Base-by-base conservation (phyloP, 768 basidiomycete species). In the Boletus sp. region DNA sequence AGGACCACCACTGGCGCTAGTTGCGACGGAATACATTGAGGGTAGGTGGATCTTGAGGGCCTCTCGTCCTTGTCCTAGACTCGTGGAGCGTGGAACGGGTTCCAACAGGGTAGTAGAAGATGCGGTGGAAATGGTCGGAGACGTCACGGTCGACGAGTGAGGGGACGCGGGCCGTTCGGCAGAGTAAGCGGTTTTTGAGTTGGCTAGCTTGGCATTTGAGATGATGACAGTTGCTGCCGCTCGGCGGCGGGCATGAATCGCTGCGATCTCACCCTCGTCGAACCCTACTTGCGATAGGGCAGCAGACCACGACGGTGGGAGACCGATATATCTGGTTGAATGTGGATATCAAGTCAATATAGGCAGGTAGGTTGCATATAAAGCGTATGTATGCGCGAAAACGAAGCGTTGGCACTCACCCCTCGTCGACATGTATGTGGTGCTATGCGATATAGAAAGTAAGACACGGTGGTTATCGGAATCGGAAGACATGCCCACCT, bases 401-500 rank as follows among this genome's bases (percentile, higher is more conserved):
- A 54, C 5, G 21, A 35, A n/a, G n/a, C 9, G 17, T 30, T 23
- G 19, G 17, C 4, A 76, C 79, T 52, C 59, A 87, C 83, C 76
- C 83, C 71, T 89, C 88, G 67, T 90, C 85, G 29, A 90, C 88
- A 63, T 90, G 88, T 33, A 90, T 82, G 63, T 90, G 79, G 64
- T 90, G 88, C 87, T 88, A 42, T n/a, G 42, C 7, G 27, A 43
- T 7, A 39, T 32, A 19, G 47, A 39, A 41, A 29, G 47, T 60
- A 8, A 56, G 58, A 48, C 9, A 10, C 8, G 15, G 40, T 3
- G 43, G 21, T 8, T 0, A 49, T 37, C 30, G 5, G 21, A 1
- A 29, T 44, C 14, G 13, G 57, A 29, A 57, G 54, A 49, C 2
- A 23, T 13, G 47, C 63, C 43, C 64, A 83, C 86, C 79, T 85